These are phyloP conservation scores for Exophiala sp. DNA, from an alignment of 2,329 filamentous ascomycete species.

Conservation along the genomic window DNA sequence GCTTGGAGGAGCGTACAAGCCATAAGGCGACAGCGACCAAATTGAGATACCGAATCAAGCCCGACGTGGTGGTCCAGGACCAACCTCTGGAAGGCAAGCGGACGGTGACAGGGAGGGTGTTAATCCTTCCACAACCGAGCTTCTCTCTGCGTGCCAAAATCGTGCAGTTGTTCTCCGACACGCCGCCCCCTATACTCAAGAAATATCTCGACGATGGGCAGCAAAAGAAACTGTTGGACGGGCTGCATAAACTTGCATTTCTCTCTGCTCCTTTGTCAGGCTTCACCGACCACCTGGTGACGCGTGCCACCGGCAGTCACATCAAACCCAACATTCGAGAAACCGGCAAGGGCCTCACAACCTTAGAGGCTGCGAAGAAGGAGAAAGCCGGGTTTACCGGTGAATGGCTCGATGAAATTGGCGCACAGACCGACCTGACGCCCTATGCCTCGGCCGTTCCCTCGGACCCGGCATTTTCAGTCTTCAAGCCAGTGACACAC, in stretches of 20 bases:
- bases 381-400: too few species aligned
- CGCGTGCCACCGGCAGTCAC: slow-evolving; percentile 36
- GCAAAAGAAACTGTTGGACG: neutral
- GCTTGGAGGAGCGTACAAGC: too few species aligned
- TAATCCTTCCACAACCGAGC: slow-evolving; percentile 40
- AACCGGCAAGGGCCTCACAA: too few species aligned
- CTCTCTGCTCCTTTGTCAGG: slow-evolving; percentile 35
- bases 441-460: slow-evolving; percentile 21
- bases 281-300: slow-evolving; percentile 34
- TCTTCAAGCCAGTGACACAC: too few species aligned
- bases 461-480: too few species aligned
- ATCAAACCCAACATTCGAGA: slow-evolving; percentile 35
- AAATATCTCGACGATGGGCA: neutral
- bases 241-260: slow-evolving; percentile 18
- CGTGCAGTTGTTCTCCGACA: neutral
- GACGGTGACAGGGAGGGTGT: slow-evolving; percentile 12
- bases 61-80: too few species aligned
- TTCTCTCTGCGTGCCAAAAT: neutral
- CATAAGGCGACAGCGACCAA: too few species aligned
- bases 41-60: too few species aligned
- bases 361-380: too few species aligned
- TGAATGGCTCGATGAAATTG: neutral
- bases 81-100: too few species aligned
- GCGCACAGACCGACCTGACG: slow-evolving; percentile 1
- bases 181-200: neutral